phyloP scores from a whole-genome alignment of 352 stramenopile species.

The Globisporangium cederbergense region DNA sequence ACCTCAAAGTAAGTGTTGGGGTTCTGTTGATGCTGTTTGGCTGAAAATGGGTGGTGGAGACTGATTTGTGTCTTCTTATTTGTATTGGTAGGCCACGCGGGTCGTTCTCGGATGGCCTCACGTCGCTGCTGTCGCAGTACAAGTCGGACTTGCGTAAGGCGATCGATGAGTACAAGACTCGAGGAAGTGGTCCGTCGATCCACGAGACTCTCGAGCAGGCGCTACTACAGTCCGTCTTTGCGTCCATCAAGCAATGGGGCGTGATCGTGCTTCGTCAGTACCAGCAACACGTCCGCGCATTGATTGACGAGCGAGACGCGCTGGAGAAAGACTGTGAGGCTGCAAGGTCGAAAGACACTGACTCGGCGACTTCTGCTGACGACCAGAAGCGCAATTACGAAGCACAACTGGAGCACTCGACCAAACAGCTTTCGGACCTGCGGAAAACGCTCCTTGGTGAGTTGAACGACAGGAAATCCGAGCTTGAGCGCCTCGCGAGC shows the following conservation, averaged over 20 bases:
- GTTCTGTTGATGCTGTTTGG: neutral
- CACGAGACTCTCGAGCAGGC: constrained; percentile 30
- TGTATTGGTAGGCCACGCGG: constrained; percentile 25
- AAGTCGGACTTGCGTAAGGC: constrained; percentile 47
- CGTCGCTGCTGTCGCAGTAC: constrained; percentile 51
- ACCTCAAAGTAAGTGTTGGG: constrained; percentile 15
- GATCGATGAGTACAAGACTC: constrained; percentile 35
- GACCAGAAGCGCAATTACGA: constrained; percentile 53
- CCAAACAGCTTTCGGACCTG: constrained; percentile 51
- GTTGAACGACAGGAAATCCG: constrained; percentile 41
- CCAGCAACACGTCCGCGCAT: constrained; percentile 31
- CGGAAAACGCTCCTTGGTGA: constrained; percentile 38
- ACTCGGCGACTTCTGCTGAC: constrained; percentile 25
- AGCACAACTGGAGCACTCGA: constrained; percentile 36
- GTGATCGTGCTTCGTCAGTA: constrained; percentile 46
- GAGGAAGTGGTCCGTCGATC: constrained; percentile 25
- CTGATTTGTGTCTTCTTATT: neutral
- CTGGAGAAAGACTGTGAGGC: constrained; percentile 28
- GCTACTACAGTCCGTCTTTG: constrained; percentile 33
- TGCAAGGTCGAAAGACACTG: constrained; percentile 23
- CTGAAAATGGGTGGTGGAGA: neutral
- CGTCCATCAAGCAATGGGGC: constrained; percentile 46
- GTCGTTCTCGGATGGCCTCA: constrained; percentile 48
- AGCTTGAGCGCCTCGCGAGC: constrained; percentile 37
- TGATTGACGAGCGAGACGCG: constrained; percentile 26